Base-by-base conservation (phyloP, 768 basidiomycete species). In the Collybia mongolica region DNA sequence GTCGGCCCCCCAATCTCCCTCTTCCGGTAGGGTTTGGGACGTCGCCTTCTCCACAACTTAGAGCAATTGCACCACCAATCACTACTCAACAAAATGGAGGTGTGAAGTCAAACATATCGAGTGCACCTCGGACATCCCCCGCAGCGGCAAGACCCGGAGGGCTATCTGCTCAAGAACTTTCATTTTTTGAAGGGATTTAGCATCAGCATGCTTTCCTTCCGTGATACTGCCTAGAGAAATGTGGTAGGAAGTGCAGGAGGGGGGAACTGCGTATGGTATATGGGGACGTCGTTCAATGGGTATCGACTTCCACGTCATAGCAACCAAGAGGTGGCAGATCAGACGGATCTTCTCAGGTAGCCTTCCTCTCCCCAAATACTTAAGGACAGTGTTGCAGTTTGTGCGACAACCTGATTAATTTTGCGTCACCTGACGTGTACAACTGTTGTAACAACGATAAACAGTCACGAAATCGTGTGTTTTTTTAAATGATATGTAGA, bases 161-260 rank as follows among this genome's bases (percentile, higher is more conserved):
- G 3, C 65, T 93, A 44, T 88, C 86, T 3, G 90, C 89, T 2
- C 88, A 90, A 67, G 92, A 93, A 75, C 64, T 93, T 45, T 90
- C 86, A 15, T 93, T 94, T 65, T 94, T 93, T 63, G 91, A 93
- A 67, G 86, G 88, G 29, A 60, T 87, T 26, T 89, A 64, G 40
- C 38, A 2, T 32, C 11, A 6, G 29, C 29, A 26, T 46, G 19
- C 11, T 20, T 39, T 11, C 17, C 18, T 46, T 28, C 8, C n/a
- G 23, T 38, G n/a, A 20, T 19, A 32, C 32, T 15, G 6, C 17
- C 20, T 18, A 17, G n/a, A 41, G 19, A 5, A 24, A 11, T 20
- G 7, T 28, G 23, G 19, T 52, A 39, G 7, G 29, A 26, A 14
- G 32, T 32, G 32, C 32, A 32, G 7, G 24, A 7, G n/a, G n/a